Percentiles rank a stretch among this genome's conserved stretches.
phyloP scores from a whole-genome alignment of 345 rosid genomes.

The Eucalyptus pumila region DNA sequence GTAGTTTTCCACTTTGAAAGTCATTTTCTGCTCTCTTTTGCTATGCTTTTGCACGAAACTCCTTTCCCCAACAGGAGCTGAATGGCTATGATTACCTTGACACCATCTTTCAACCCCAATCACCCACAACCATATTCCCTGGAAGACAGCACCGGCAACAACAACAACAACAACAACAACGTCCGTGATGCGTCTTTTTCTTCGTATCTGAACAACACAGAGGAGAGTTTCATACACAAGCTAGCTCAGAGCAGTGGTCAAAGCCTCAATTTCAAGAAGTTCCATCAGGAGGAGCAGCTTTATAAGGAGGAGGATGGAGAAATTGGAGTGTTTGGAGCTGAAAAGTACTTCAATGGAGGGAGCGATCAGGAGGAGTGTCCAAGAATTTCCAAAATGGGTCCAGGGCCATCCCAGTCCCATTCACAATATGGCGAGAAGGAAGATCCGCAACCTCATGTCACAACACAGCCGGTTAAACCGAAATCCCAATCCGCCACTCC shows the following conservation, averaged over 20 bases:
- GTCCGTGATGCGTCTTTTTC: slow-evolving; percentile 36
- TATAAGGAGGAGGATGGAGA: slow-evolving; percentile 45
- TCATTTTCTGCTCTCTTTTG: neutral
- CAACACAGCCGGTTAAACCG: neutral
- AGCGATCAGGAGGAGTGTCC: slow-evolving; percentile 27
- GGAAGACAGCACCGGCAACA: neutral
- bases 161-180: neutral
- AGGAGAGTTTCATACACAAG: slow-evolving; percentile 19
- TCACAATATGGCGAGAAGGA: neutral
- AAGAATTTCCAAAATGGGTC: neutral
- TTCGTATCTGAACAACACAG: slow-evolving; percentile 26
- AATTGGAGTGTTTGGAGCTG: slow-evolving; percentile 77
- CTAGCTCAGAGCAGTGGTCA: slow-evolving; percentile 1
- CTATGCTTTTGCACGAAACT: neutral
- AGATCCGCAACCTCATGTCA: neutral
- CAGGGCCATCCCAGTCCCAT: neutral
- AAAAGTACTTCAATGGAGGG: slow-evolving; percentile 65
- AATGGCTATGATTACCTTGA: slow-evolving; percentile 18
- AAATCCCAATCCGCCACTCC: slow-evolving; percentile 22
- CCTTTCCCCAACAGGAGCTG: neutral
- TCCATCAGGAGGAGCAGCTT: neutral
- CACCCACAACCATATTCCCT: slow-evolving; percentile 10
- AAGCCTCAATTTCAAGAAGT: neutral
- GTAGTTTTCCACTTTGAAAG: neutral
- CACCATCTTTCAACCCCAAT: slow-evolving; percentile 4